A percentile compares a stretch with the other conserved stretches of the same genome.
phyloP scores from a whole-genome alignment of 768 basidiomycete genomes.

The Boletus edulis region DNA sequence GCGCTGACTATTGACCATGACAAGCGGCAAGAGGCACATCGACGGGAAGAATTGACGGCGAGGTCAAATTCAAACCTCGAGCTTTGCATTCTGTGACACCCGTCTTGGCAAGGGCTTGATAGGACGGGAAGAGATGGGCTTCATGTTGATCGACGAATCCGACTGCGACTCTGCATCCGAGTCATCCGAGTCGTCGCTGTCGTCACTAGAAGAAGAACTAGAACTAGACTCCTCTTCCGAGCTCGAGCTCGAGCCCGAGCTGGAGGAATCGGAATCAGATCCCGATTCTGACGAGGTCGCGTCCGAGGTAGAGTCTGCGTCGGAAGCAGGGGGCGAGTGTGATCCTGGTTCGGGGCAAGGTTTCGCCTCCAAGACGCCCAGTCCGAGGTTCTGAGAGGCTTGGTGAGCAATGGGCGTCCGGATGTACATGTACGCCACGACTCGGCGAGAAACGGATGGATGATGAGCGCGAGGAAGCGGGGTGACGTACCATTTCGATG shows the following conservation, averaged over 20 bases:
- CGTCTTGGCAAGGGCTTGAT: conserved; percentile 50
- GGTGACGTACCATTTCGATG: conserved; percentile 60
- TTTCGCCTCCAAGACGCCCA: conserved; percentile 55
- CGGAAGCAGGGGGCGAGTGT: conserved; percentile 13
- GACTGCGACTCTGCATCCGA: conserved; percentile 7
- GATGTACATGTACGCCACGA: not conserved
- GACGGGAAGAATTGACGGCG: not conserved
- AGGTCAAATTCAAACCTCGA: conserved; percentile 28
- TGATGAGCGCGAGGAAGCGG: not conserved
- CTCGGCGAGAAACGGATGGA: not conserved
- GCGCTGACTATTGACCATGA: not conserved
- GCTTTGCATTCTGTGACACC: conserved; percentile 23
- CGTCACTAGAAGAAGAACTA: not conserved
- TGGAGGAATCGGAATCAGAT: conserved; percentile 11
- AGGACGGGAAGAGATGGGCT: conserved; percentile 40
- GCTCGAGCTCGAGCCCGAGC: not conserved
- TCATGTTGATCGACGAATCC: conserved; percentile 31
- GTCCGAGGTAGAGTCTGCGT: conserved; percentile 1
- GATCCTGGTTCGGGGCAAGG: conserved; percentile 17
- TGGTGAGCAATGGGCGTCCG: not conserved
- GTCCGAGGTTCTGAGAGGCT: conserved; percentile 54
- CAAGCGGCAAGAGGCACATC: not conserved
- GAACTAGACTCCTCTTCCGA: conserved; percentile 14
- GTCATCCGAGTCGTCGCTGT: conserved; percentile 9
- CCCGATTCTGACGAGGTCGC: conserved; percentile 9